Evolutionary conservation across 306 rosid species (phyloP).

Genomic region (Quercus cerris): DNA sequence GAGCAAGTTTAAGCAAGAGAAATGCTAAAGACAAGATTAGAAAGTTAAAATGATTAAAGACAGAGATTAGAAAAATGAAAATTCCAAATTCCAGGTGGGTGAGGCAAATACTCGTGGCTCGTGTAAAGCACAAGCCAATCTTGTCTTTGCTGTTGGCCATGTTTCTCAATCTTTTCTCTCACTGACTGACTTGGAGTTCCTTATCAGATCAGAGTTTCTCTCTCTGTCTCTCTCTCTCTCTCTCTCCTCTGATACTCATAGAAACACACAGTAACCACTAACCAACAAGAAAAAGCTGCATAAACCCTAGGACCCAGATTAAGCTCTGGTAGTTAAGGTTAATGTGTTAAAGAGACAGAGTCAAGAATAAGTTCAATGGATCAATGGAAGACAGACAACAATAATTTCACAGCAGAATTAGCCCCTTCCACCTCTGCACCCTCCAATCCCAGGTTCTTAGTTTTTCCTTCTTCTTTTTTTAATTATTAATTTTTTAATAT

Average conservation of each 20-base stretch:
- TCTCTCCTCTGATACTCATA: not conserved
- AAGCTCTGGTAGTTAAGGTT: not conserved
- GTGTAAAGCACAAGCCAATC: not conserved
- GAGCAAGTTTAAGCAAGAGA: too few species aligned
- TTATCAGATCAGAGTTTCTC: not conserved
- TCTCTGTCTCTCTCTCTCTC: too few species aligned
- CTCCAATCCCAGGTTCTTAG: slow-evolving; percentile 4
- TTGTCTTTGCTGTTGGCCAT: not conserved
- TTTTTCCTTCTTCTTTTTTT: not conserved
- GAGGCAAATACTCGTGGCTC: not conserved
- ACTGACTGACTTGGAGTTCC: not conserved
- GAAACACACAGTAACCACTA: not conserved
- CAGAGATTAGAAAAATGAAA: not conserved
- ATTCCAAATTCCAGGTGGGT: not conserved
- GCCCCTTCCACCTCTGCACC: slow-evolving; percentile 30
- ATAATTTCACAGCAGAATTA: slow-evolving; percentile 26
- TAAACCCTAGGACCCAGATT: not conserved
- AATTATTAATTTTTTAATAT: not conserved
- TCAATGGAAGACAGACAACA: slow-evolving; percentile 45
- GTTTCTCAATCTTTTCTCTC: not conserved
- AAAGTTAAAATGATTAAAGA: not conserved
- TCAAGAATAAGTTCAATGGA: slow-evolving; percentile 25
- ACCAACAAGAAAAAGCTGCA: not conserved
- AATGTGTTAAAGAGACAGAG: not conserved
- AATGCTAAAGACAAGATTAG: too few species aligned